phyloP scores from a whole-genome alignment of 2,329 filamentous ascomycete genomes.

The Zymoseptoria brevis region DNA sequence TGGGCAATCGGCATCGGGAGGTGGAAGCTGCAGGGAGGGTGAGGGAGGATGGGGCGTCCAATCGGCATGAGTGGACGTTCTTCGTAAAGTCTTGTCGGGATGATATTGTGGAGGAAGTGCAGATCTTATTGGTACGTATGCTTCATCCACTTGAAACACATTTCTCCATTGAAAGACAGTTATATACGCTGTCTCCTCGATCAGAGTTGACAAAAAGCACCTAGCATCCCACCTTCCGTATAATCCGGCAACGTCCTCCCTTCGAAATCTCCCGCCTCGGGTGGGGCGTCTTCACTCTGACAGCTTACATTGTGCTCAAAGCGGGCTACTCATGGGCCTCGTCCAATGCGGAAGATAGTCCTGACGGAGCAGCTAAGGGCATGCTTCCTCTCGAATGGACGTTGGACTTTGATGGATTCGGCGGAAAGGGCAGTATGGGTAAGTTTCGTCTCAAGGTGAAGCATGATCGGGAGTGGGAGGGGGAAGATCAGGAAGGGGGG shows the following conservation, averaged over 20 bases:
- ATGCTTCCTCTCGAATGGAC: conserved; percentile 36
- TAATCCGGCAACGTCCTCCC: conserved; percentile 31
- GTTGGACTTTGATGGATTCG: conserved; percentile 34
- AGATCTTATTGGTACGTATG: conserved; percentile 23
- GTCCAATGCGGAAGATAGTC: conserved; percentile 29
- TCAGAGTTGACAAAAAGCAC: not conserved
- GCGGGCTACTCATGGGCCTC: conserved; percentile 38
- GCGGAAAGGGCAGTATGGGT: conserved; percentile 33
- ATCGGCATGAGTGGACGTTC: conserved; percentile 40
- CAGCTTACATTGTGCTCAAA: conserved; percentile 35
- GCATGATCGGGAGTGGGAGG: conserved; percentile 22
- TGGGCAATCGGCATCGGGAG: not conserved
- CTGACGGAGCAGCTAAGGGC: conserved; percentile 27
- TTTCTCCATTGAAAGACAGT: too few relatives aligned
- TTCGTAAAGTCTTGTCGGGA: conserved; percentile 37
- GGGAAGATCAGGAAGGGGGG: conserved; percentile 11
- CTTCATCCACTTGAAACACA: too few relatives aligned
- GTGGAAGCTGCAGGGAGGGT: not conserved
- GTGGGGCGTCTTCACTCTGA: conserved; percentile 38
- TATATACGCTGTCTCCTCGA: not conserved
- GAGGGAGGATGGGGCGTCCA: conserved; percentile 16
- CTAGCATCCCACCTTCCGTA: conserved; percentile 37
- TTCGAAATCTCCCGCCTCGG: conserved; percentile 36
- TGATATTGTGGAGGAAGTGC: conserved; percentile 39
- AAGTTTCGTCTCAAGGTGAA: conserved; percentile 36